These are phyloP conservation scores for Boletus albobrunnescens DNA, from an alignment of 1,284 basidiomycete species.

Conservation along the genomic window DNA sequence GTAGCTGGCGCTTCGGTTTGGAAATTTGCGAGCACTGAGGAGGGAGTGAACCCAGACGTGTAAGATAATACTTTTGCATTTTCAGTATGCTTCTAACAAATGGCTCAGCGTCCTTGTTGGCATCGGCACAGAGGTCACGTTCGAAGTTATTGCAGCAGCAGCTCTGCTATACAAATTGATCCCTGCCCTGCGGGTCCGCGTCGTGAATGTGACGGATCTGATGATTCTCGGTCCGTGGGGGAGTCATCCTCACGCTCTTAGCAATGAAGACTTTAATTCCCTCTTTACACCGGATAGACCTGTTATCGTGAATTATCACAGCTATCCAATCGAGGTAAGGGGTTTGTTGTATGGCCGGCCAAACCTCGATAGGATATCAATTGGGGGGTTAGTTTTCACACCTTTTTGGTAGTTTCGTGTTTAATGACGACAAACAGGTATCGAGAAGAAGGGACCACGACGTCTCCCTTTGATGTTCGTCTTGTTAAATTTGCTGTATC, in stretches of 20 bases:
- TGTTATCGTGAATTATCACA: constrained; percentile 83
- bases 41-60: constrained; percentile 64
- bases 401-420: constrained; percentile 37
- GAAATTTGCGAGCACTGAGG: constrained; percentile 71
- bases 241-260: constrained; percentile 75
- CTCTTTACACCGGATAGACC: constrained; percentile 71
- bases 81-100: background rate
- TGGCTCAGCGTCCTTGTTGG: constrained; percentile 61
- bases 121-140: constrained; percentile 72
- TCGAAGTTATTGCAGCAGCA: constrained; percentile 75
- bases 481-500: background rate
- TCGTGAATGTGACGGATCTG: constrained; percentile 79
- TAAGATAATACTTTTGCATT: constrained; percentile 31
- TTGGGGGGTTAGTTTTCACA: constrained; percentile 42
- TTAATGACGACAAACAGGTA: constrained; percentile 54
- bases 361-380: constrained; percentile 45
- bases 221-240: constrained; percentile 71
- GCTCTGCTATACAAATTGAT: constrained; percentile 62
- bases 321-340: constrained; percentile 68
- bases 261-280: constrained; percentile 56
- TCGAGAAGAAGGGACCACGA: constrained; percentile 66
- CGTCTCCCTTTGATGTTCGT: constrained; percentile 60
- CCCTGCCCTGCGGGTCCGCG: constrained; percentile 68
- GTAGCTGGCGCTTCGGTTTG: constrained; percentile 72
- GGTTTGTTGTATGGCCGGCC: constrained; percentile 60